These are phyloP conservation scores for Nosema muscidifuracis DNA, from an alignment of 371 early-diverging fungal species.

Conservation along the genomic window DNA sequence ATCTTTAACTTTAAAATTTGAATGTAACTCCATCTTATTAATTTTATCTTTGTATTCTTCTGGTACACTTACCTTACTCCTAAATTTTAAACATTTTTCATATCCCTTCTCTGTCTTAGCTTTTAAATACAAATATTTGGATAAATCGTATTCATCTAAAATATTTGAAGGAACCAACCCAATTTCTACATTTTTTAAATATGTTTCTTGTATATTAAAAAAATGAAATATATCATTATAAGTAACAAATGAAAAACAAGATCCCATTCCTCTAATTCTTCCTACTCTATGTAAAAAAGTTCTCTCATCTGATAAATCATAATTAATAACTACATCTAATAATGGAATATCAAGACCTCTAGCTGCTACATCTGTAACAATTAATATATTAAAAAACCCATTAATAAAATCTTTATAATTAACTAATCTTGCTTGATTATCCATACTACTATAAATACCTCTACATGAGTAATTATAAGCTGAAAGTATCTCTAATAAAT, in stretches of 20 bases:
- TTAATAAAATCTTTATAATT: conserved; percentile 53
- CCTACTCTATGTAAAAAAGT: conserved; percentile 95
- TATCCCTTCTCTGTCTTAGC: conserved; percentile 40
- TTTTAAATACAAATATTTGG: conserved; percentile 25
- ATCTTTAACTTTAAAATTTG: conserved; percentile 28
- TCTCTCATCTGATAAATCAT: conserved; percentile 83
- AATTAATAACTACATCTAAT: conserved; percentile 87
- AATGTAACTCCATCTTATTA: conserved; percentile 20
- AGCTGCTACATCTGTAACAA: conserved; percentile 96
- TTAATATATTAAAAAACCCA: conserved; percentile 71
- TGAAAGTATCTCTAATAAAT: conserved; percentile 32
- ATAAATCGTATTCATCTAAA: conserved; percentile 40
- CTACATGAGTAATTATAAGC: conserved; percentile 60
- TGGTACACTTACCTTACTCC: conserved; percentile 49
- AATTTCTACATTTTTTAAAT: conserved; percentile 47
- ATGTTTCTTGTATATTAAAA: conserved; percentile 49
- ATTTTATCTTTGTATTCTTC: conserved; percentile 39
- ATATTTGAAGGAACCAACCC: conserved; percentile 48
- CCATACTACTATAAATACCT: conserved; percentile 48
- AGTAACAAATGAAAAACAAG: conserved; percentile 77
- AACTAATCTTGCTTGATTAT: conserved; percentile 55
- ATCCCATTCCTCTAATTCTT: conserved; percentile 81
- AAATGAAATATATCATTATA: conserved; percentile 67
- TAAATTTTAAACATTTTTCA: conserved; percentile 46
- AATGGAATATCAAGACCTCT: conserved; percentile 97